These are phyloP conservation scores for Cubamyces sp. DNA, from an alignment of 768 basidiomycete genomes.

Conservation along the genomic window DNA sequence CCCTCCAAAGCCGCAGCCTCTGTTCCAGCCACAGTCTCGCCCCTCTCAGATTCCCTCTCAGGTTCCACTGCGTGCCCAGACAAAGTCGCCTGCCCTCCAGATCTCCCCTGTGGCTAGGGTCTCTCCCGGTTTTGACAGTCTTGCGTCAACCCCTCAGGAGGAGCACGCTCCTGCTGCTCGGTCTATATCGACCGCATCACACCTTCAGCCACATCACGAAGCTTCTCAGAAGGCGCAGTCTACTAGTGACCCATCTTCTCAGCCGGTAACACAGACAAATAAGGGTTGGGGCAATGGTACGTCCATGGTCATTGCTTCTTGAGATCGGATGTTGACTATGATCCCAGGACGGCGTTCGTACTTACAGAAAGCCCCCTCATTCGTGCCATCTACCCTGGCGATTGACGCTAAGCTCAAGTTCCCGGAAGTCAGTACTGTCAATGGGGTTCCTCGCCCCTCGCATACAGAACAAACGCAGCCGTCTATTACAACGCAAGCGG, in stretches of 20 bases:
- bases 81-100: slow-evolving; percentile 15
- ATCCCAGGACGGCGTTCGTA: slow-evolving; percentile 8
- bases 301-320: neutral
- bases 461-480: no score
- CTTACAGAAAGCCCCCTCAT: slow-evolving; percentile 14
- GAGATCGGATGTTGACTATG: neutral
- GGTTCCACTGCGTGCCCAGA: neutral
- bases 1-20: slow-evolving; percentile 13
- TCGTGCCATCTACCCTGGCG: slow-evolving; percentile 22
- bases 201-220: neutral
- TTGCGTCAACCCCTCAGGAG: slow-evolving; percentile 2
- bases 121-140: slow-evolving; percentile 4
- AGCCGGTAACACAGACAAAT: neutral
- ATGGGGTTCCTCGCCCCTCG: neutral
- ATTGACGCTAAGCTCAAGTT: slow-evolving; percentile 19
- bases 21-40: slow-evolving; percentile 2
- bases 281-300: slow-evolving; percentile 1
- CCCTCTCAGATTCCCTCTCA: neutral
- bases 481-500: neutral
- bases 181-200: neutral
- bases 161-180: neutral
- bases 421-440: neutral
- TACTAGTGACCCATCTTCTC: neutral
- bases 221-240: neutral
- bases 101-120: slow-evolving; percentile 6